Evolutionary conservation across 176 grass and related monocot genomes (phyloP).

Genomic region (Microstegium vimineum): DNA sequence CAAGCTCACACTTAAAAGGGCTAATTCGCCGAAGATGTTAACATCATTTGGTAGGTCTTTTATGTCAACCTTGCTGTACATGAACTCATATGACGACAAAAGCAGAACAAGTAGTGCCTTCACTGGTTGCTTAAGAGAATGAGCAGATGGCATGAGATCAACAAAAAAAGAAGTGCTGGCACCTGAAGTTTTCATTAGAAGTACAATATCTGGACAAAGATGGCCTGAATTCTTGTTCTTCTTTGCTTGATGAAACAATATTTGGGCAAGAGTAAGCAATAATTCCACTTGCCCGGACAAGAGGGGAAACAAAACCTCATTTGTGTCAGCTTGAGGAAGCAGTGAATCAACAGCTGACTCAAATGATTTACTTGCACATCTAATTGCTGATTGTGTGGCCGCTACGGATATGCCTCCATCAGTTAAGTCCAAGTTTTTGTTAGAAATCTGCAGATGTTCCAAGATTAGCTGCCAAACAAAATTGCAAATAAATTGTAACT

Average conservation of each 20-base stretch:
- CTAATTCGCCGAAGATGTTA: slow-evolving; percentile 53
- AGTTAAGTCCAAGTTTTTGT: slow-evolving; percentile 25
- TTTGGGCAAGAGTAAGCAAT: slow-evolving; percentile 47
- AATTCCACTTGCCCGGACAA: slow-evolving; percentile 66
- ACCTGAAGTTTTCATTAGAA: slow-evolving; percentile 58
- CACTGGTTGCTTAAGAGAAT: slow-evolving; percentile 53
- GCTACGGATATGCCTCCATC: slow-evolving; percentile 48
- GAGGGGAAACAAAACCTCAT: slow-evolving; percentile 50
- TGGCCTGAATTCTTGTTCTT: slow-evolving; percentile 7
- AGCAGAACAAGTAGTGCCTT: slow-evolving; percentile 66
- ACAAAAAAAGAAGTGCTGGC: slow-evolving; percentile 49
- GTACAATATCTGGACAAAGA: slow-evolving; percentile 38
- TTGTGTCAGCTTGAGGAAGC: slow-evolving; percentile 37
- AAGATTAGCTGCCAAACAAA: slow-evolving; percentile 15
- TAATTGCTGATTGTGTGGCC: slow-evolving; percentile 40
- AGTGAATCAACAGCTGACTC: slow-evolving; percentile 52
- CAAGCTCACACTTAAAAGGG: slow-evolving; percentile 49
- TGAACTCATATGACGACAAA: slow-evolving; percentile 51
- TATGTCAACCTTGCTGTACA: slow-evolving; percentile 26
- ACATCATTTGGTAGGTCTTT: slow-evolving; percentile 47
- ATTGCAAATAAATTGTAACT: neutral
- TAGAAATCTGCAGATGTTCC: slow-evolving; percentile 26
- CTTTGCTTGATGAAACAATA: slow-evolving; percentile 43
- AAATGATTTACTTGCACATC: slow-evolving; percentile 56
- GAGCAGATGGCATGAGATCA: slow-evolving; percentile 51